Evolutionary conservation across 129 eudicot genomes (phyloP).

Genomic region (Oenanthe sinensis): DNA sequence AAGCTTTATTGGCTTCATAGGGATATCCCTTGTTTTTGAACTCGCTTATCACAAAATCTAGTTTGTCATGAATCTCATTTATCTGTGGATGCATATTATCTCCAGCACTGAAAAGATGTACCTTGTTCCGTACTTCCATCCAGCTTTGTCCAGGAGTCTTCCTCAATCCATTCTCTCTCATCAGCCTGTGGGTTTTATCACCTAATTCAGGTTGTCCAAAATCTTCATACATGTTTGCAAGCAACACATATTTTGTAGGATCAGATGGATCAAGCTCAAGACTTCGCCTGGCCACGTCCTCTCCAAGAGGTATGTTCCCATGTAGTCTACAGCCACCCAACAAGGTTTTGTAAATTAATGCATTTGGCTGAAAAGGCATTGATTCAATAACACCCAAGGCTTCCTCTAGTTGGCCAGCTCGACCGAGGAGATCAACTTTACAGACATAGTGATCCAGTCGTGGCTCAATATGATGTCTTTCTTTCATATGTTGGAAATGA

Average conservation of each 20-base stretch:
- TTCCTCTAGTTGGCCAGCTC: constrained; percentile 15
- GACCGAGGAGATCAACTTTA: constrained; percentile 14
- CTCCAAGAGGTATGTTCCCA: constrained; percentile 18
- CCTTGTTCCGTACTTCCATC: constrained; percentile 9
- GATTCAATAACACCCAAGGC: constrained; percentile 5
- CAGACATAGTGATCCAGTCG: constrained; percentile 12
- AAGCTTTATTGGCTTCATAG: background rate
- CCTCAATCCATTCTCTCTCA: constrained; percentile 6
- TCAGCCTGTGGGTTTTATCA: constrained; percentile 2
- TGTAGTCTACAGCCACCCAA: constrained; percentile 12
- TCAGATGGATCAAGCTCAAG: constrained; percentile 17
- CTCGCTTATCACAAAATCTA: background rate
- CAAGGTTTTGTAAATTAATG: constrained; percentile 13
- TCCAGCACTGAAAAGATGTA: constrained; percentile 11
- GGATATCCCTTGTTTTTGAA: constrained; percentile 2
- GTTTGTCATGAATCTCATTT: constrained; percentile 9
- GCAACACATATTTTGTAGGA: constrained; percentile 14
- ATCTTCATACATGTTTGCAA: constrained; percentile 16
- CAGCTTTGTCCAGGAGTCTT: constrained; percentile 17
- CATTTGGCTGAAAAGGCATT: constrained; percentile 12
- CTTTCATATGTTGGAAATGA: constrained; percentile 12
- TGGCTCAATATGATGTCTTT: constrained; percentile 7
- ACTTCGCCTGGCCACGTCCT: constrained; percentile 15
- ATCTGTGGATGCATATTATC: constrained; percentile 10
- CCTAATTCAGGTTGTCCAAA: constrained; percentile 4